These are phyloP conservation scores for maize (Zea mays) DNA, from an alignment of 176 grass and related monocot genomes.

Conservation along the genomic window DNA sequence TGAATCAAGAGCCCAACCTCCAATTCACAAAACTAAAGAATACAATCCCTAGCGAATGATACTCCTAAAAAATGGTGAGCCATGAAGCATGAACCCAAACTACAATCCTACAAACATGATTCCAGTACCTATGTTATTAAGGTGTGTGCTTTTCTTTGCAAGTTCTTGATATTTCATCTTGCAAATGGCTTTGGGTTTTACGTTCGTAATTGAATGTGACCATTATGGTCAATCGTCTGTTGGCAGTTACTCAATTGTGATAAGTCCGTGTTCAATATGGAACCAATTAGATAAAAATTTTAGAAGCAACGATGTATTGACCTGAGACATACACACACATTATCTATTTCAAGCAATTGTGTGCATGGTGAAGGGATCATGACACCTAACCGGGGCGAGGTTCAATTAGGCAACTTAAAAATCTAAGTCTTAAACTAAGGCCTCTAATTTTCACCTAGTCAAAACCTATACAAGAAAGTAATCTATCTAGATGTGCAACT, in stretches of 20 bases:
- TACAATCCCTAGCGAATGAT: not conserved
- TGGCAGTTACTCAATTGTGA: not conserved
- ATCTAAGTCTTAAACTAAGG: too few relatives aligned
- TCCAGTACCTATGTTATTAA: not conserved
- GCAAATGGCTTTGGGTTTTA: not conserved
- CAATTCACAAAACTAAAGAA: not conserved
- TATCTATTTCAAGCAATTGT: conserved; percentile 12
- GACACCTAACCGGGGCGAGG: too few relatives aligned
- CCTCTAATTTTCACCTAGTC: too few relatives aligned
- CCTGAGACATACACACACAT: not conserved
- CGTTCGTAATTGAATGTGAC: not conserved
- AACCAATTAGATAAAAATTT: not conserved
- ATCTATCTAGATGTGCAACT: too few relatives aligned
- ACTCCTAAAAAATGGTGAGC: not conserved
- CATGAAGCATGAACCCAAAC: too few relatives aligned
- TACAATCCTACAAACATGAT: not conserved
- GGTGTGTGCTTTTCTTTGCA: not conserved
- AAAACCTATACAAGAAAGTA: too few relatives aligned
- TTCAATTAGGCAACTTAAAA: too few relatives aligned
- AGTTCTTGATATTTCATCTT: conserved; percentile 14
- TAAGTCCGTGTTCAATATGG: not conserved
- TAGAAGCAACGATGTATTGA: not conserved
- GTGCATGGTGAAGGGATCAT: not conserved
- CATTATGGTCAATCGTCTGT: not conserved
- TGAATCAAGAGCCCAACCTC: not conserved